Evolutionary conservation across 495 filamentous ascomycete genomes (phyloP).

Genomic region (Podospora comata): DNA sequence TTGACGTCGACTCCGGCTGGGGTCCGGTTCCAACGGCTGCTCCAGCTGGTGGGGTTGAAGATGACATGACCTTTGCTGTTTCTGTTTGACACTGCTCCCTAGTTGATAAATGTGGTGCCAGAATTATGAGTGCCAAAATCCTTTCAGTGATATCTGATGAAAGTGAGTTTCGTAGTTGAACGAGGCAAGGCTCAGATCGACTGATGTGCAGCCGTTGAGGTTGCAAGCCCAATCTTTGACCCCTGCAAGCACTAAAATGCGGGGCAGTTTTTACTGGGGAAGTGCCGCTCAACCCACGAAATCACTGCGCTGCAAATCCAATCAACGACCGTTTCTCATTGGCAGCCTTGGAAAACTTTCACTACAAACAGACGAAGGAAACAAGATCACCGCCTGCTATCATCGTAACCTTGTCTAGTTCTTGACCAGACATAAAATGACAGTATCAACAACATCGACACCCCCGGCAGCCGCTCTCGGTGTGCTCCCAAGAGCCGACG

Average conservation of each 20-base stretch:
- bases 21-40: not conserved
- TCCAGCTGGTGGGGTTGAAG: slow-evolving; percentile 3
- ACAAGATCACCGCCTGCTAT: not conserved
- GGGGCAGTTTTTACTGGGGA: slow-evolving; percentile 14
- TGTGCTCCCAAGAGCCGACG: slow-evolving; percentile 72
- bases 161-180: slow-evolving; percentile 1
- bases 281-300: slow-evolving; percentile 25
- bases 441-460: slow-evolving; percentile 37
- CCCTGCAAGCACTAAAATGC: slow-evolving; percentile 24
- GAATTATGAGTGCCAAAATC: not conserved
- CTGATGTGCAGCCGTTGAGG: slow-evolving; percentile 7
- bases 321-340: not conserved
- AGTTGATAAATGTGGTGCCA: slow-evolving; percentile 8
- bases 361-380: not conserved
- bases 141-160: not conserved
- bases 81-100: not conserved
- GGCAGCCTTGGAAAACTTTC: slow-evolving; percentile 14
- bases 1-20: not conserved
- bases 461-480: slow-evolving; percentile 50
- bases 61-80: slow-evolving; percentile 8
- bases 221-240: slow-evolving; percentile 13
- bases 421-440: slow-evolving; percentile 37
- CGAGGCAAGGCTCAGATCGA: not conserved
- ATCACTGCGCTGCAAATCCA: slow-evolving; percentile 13
- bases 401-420: not conserved